Evolutionary conservation across 768 basidiomycete species (phyloP), one percentile per base, ranked within the genome.

Genomic region (Auricularia auricula-judae): DNA sequence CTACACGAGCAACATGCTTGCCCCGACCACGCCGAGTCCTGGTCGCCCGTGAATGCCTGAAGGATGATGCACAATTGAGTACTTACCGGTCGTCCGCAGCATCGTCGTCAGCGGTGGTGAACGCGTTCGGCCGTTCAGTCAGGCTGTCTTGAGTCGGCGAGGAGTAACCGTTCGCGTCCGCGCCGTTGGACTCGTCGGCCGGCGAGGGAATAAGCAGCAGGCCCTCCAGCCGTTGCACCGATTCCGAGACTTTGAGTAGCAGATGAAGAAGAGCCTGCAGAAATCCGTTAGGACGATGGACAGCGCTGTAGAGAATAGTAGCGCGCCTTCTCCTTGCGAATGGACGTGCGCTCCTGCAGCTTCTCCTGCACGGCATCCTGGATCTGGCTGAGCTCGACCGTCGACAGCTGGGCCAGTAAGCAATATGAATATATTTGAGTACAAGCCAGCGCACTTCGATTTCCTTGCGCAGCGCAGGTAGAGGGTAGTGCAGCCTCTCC

Each of bases 191-290:
- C 44, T 75, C 81, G 58, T 83, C 75, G 36, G 76, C 74, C 14
- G 83, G 81, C 16, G 82, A 78, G 43, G 86, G 66, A 65, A 93
- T 91, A 16, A 87, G 77, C 18, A 98, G 80, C 29, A 99, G 80
- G 4, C 85, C 87, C 73, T 99, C 97, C 3, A 98, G 82, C 62
- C 97, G 86, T 12, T 85, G 83, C 18, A 96, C 82, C 16, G 91
- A 92, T 69, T 98, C 97, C 34, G 95, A 94, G 58, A 98, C 86
- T 74, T 93, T 93, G 67, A 98, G 82, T 3, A 98, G 81, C 12
- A 95, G 80, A 68, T 95, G 88, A 21, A 98, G 81, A 59, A 95
- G 76, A 0, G 89, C 85, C 93, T 94, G 69, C 64, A 62, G 56
- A 43, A 64, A 65, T 63, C 61, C 3, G 59, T 64, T 36, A 53